These are phyloP conservation scores for Prunus dulcis DNA, from an alignment of 306 rosid genomes.

Conservation along the genomic window DNA sequence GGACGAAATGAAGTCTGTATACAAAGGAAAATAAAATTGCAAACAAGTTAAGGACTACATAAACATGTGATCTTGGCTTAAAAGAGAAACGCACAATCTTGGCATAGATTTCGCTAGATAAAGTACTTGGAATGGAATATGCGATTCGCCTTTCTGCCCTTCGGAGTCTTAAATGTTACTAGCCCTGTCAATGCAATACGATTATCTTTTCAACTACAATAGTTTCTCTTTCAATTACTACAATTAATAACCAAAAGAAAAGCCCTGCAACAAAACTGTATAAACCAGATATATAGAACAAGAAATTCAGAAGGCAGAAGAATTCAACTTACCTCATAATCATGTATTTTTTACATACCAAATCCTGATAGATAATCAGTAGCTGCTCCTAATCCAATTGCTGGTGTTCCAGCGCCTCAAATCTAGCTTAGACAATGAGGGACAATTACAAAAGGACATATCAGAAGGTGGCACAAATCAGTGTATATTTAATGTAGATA, in stretches of 20 bases:
- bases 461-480: background rate
- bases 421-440: conserved; percentile 44
- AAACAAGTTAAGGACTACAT: background rate
- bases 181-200: too few relatives aligned
- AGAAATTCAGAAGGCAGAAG: background rate
- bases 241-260: background rate
- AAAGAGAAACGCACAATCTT: background rate
- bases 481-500: too few relatives aligned
- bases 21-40: background rate
- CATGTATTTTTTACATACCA: conserved; percentile 83
- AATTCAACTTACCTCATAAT: conserved; percentile 64
- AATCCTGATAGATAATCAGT: conserved; percentile 79
- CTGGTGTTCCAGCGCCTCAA: conserved; percentile 98
- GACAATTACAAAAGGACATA: conserved; percentile 7
- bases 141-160: too few relatives aligned
- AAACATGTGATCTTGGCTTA: background rate
- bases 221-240: background rate
- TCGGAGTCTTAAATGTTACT: too few relatives aligned
- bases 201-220: too few relatives aligned
- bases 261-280: background rate
- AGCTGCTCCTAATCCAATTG: conserved; percentile 95
- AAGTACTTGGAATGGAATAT: background rate
- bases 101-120: background rate
- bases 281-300: background rate
- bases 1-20: too few relatives aligned